Evolutionary conservation across 768 basidiomycete genomes (phyloP).

Genomic region (Postia placenta): DNA sequence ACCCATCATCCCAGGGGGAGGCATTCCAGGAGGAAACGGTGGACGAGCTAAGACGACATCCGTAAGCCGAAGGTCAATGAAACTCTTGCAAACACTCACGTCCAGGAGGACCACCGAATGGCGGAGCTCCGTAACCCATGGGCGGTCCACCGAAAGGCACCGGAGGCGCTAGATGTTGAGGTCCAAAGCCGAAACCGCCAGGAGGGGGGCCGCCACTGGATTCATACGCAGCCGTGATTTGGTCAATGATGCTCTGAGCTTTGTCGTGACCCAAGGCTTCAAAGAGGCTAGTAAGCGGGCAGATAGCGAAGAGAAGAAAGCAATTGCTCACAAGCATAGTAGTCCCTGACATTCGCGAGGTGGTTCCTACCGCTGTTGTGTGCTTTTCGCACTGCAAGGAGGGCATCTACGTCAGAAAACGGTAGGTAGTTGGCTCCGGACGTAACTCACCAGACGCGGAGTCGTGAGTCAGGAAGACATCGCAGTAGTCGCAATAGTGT

Average conservation of each 20-base stretch:
- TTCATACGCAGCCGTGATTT: conserved; percentile 93
- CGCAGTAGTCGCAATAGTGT: conserved; percentile 93
- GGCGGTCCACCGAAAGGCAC: conserved; percentile 42
- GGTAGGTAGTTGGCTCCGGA: too few species aligned
- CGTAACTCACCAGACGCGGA: conserved; percentile 72
- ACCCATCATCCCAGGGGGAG: conserved; percentile 42
- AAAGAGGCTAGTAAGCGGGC: conserved; percentile 11
- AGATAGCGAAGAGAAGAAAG: neutral
- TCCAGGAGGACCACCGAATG: conserved; percentile 46
- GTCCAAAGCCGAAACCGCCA: conserved; percentile 82
- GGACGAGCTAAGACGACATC: conserved; percentile 41
- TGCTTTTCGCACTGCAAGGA: conserved; percentile 79
- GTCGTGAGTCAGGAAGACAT: conserved; percentile 92
- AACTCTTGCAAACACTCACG: conserved; percentile 16
- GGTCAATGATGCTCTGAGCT: conserved; percentile 97
- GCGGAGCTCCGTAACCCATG: conserved; percentile 42
- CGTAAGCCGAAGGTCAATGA: neutral
- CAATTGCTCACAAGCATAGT: conserved; percentile 76
- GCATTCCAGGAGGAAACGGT: conserved; percentile 64
- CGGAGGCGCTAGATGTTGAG: conserved; percentile 59
- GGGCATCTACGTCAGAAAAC: neutral
- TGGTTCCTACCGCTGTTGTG: conserved; percentile 98
- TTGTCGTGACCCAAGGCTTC: conserved; percentile 90
- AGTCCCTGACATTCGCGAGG: conserved; percentile 92
- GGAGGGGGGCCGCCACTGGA: conserved; percentile 79